Evolutionary conservation across 139 green algal species (phyloP).

Genomic region (Yamagishiella unicocca): DNA sequence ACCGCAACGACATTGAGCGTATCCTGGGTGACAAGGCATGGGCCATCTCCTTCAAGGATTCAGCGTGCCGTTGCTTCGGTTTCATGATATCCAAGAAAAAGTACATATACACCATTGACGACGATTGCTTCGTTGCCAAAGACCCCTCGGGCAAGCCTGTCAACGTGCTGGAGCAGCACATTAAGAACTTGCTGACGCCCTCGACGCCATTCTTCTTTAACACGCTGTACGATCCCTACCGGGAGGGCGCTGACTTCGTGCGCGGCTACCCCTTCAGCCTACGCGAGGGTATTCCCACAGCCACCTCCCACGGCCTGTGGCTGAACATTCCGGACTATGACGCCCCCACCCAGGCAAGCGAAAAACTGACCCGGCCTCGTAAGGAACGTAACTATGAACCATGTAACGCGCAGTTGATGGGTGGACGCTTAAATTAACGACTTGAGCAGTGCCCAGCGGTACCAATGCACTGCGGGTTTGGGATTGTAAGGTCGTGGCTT

Average conservation of each 20-base stretch:
- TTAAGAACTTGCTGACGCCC: conserved; percentile 92
- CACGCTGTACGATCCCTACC: conserved; percentile 97
- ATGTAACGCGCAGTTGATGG: no score
- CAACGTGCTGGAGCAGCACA: conserved; percentile 96
- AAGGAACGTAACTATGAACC: no score
- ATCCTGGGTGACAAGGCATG: conserved; percentile 95
- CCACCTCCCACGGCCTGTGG: conserved; percentile 96
- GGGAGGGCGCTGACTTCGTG: conserved; percentile 72
- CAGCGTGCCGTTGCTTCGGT: conserved; percentile 95
- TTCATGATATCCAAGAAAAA: conserved; percentile 95
- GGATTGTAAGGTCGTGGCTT: no score
- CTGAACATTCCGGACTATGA: conserved; percentile 99
- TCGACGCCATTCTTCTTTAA: conserved; percentile 99
- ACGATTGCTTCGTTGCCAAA: conserved; percentile 96
- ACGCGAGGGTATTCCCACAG: conserved; percentile 92
- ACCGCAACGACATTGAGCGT: conserved; percentile 93
- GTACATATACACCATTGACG: conserved; percentile 98
- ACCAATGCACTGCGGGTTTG: no score
- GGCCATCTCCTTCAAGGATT: conserved; percentile 98
- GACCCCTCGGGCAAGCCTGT: conserved; percentile 87
- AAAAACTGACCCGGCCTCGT: no score
- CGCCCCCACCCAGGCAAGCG: conserved; percentile 84
- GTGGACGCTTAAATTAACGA: no score
- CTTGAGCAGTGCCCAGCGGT: no score
- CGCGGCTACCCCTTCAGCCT: conserved; percentile 92